A percentile compares a stretch with the other conserved stretches of the same genome.
Conservation (phyloP, 257 asterid species). For the Knoxia roxburghii region DNA sequence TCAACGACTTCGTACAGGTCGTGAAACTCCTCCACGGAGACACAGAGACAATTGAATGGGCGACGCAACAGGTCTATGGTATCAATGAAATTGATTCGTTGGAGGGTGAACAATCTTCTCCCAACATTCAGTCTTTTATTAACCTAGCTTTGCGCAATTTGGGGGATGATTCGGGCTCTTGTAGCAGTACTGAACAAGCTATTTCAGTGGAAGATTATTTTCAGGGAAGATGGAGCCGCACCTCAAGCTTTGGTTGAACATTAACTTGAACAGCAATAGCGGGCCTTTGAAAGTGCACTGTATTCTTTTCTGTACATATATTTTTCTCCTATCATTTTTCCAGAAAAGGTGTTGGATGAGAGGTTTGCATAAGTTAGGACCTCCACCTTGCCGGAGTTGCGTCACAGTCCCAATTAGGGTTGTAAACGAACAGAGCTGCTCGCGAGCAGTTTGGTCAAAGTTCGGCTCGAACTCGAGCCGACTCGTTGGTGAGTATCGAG, state of each 20-base stretch:
- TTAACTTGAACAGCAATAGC: background rate
- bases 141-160: conserved; percentile 66
- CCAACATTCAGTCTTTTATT: conserved; percentile 62
- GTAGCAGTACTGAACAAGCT: conserved; percentile 56
- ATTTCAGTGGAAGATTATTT: conserved; percentile 80
- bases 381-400: conserved; percentile 51
- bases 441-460: too few species aligned
- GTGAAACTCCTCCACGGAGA: conserved; percentile 74
- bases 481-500: too few species aligned
- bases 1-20: conserved; percentile 41
- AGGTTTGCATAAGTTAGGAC: conserved; percentile 32
- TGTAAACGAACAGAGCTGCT: too few species aligned
- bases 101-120: conserved; percentile 40
- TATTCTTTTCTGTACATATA: conserved; percentile 23
- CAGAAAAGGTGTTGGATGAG: conserved; percentile 47
- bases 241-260: conserved; percentile 62
- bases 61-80: conserved; percentile 40
- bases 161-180: conserved; percentile 70
- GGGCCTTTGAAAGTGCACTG: conserved; percentile 3
- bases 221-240: conserved; percentile 69
- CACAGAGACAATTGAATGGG: conserved; percentile 45
- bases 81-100: conserved; percentile 37
- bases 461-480: too few species aligned
- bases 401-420: background rate
- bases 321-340: conserved; percentile 9